Evolutionary conservation across 768 basidiomycete genomes (phyloP).

Genomic region (Amanita phalloides): DNA sequence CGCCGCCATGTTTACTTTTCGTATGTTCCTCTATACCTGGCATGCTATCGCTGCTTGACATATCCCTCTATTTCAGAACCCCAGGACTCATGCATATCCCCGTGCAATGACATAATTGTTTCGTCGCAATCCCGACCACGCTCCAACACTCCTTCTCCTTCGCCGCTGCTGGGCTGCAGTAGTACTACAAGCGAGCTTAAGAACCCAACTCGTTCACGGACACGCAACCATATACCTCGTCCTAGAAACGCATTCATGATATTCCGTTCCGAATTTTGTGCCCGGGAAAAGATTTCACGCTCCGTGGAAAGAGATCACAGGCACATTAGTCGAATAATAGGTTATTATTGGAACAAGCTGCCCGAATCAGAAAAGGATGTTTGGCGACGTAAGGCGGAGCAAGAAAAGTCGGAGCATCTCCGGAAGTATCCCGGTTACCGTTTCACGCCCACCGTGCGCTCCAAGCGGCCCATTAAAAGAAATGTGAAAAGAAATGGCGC

Average conservation of each 20-base stretch:
- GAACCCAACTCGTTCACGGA: slow-evolving; percentile 16
- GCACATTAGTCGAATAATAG: slow-evolving; percentile 47
- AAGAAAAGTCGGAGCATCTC: slow-evolving; percentile 39
- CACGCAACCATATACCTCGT: slow-evolving; percentile 49
- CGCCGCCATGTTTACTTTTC: slow-evolving; percentile 1
- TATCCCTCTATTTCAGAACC: background rate
- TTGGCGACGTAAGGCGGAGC: slow-evolving; percentile 40
- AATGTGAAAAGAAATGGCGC: slow-evolving; percentile 40
- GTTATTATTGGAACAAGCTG: slow-evolving; percentile 43
- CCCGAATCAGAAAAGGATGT: slow-evolving; percentile 36
- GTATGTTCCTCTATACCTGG: background rate
- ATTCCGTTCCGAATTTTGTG: slow-evolving; percentile 51
- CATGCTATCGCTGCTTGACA: background rate
- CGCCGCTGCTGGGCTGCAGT: background rate
- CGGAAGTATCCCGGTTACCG: slow-evolving; percentile 43
- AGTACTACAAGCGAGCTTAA: background rate
- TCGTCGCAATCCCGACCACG: background rate
- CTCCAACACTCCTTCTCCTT: background rate
- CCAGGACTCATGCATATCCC: background rate
- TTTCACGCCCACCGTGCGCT: slow-evolving; percentile 35
- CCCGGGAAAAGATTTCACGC: slow-evolving; percentile 35
- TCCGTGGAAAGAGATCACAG: slow-evolving; percentile 45
- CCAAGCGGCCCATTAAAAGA: slow-evolving; percentile 34
- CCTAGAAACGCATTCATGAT: slow-evolving; percentile 83
- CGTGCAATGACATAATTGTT: background rate